These are phyloP conservation scores for Hymenoscyphus salicellus DNA, from an alignment of 2,329 filamentous ascomycete species.

Conservation along the genomic window DNA sequence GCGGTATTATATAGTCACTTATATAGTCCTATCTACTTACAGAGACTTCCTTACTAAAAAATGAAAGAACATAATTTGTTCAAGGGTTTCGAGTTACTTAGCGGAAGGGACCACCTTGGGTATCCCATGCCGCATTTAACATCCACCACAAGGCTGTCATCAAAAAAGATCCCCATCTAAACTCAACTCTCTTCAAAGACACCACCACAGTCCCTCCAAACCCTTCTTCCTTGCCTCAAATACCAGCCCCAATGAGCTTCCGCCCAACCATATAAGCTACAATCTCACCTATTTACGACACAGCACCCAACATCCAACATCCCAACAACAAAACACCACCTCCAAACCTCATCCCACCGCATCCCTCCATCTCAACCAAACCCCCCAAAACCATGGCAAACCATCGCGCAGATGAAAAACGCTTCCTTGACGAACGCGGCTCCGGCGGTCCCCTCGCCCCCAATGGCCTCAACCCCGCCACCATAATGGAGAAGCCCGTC, in stretches of 20 bases:
- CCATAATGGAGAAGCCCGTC: slow-evolving; percentile 91
- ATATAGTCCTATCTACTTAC: no score
- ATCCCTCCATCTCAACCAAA: neutral
- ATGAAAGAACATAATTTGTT: no score
- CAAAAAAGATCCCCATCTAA: no score
- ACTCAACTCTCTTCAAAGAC: no score
- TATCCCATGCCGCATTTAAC: no score
- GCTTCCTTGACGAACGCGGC: slow-evolving; percentile 87
- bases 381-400: slow-evolving; percentile 35
- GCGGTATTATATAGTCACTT: no score
- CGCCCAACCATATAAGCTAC: neutral
- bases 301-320: neutral
- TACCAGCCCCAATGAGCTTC: no score
- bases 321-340: neutral
- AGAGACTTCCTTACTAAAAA: no score
- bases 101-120: no score
- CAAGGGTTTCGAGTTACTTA: no score
- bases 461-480: slow-evolving; percentile 89
- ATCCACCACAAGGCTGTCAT: neutral
- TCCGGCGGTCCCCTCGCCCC: slow-evolving; percentile 71
- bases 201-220: no score
- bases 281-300: neutral
- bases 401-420: slow-evolving; percentile 76
- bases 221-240: no score
- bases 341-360: neutral